Percentiles rank a stretch among this genome's conserved stretches.
Conservation (phyloP, 2,329 filamentous ascomycete genomes). For the Trichoderma sp. region DNA sequence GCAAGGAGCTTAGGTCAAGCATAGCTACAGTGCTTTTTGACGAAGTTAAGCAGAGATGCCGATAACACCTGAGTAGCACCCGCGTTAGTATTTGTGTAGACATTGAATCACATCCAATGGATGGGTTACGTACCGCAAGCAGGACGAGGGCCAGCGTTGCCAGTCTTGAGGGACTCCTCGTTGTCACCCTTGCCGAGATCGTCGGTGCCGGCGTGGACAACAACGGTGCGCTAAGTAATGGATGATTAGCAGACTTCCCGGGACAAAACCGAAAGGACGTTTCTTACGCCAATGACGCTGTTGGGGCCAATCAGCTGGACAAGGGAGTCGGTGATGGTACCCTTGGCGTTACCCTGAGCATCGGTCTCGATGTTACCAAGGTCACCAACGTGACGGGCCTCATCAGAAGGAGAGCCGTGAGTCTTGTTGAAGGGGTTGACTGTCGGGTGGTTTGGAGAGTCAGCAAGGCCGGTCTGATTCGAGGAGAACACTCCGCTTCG, state of each 20-base stretch:
- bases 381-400: constrained; percentile 91
- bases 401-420: constrained; percentile 83
- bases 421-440: constrained; percentile 95
- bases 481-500: neutral
- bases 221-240: constrained; percentile 73
- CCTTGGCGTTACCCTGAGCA: constrained; percentile 84
- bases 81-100: constrained; percentile 13
- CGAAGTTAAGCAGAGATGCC: constrained; percentile 70
- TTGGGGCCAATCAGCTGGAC: constrained; percentile 96
- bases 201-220: constrained; percentile 92
- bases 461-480: neutral
- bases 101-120: neutral
- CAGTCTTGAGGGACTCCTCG: constrained; percentile 97
- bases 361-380: constrained; percentile 97
- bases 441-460: constrained; percentile 37
- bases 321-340: constrained; percentile 73
- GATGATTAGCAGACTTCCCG: constrained; percentile 6
- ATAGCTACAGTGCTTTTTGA: constrained; percentile 24
- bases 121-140: constrained; percentile 72
- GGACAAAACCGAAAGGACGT: neutral
- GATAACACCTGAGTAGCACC: constrained; percentile 65
- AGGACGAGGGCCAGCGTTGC: constrained; percentile 88
- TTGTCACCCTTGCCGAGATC: constrained; percentile 90
- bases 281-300: constrained; percentile 84
- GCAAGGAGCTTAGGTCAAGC: neutral